Evolutionary conservation across 176 grass and related monocot species (phyloP), one percentile per base, ranked within the genome.

Genomic region (Alopecurus myosuroides): DNA sequence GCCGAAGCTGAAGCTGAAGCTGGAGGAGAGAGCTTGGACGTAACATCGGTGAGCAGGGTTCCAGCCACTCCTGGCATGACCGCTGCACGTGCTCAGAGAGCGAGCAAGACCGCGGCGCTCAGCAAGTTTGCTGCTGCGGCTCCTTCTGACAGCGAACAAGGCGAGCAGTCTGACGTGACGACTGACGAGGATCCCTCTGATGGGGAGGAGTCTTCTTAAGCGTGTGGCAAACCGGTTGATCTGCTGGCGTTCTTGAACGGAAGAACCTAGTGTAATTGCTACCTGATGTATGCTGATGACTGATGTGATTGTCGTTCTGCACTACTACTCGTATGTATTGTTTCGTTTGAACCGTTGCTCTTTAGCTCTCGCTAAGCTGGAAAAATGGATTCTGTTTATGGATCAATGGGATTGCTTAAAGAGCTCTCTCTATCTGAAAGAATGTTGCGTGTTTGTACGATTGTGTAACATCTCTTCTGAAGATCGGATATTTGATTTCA

Each of bases 91-190:
- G 71, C 89, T 48, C 91, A 96, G 69, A 94, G 97, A 80, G 88
- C 93, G 45, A 98, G 97, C 89, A 96, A 99, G 68, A 81, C 88
- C 14, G 91, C 87, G 7, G 91, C 97, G 22, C 63, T 99, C 86
- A 89, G 89, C 83, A 94, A 89, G 81, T 87, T 99, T 18, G 20
- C 57, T 2, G 45, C 57, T 0, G 39, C 22, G 50, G 42, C 49
- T 70, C 73, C 77, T 80, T 84, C 88, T 36, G 86, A 87, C n/a
- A 46, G 64, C 34, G 88, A 93, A 22, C 39, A 53, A 31, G 91
- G 87, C 0, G 45, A 75, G 1, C 73, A 86, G 44, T 89, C 88
- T 1, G 58, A 35, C 30, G 48, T 98, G 55, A 95, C 89, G 20
- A 56, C 42, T 29, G 92, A 88, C 11, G 91, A 90, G 23, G 89